phyloP scores from a whole-genome alignment of 106 monocot species.

The Chionographis japonica region DNA sequence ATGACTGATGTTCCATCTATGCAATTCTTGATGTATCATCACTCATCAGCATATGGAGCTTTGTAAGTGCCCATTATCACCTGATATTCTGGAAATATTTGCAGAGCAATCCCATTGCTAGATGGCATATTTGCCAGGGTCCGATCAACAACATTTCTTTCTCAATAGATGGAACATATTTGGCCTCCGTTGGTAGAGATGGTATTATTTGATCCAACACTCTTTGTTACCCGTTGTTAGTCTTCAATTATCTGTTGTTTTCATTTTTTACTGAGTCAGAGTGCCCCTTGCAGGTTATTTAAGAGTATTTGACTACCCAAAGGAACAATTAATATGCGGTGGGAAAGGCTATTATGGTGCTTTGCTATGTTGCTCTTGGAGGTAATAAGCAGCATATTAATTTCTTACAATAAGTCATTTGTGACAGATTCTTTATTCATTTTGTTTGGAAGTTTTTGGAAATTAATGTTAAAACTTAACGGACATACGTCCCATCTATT shows the following conservation, averaged over 20 bases:
- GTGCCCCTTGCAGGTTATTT: constrained; percentile 58
- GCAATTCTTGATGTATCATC: too few species aligned
- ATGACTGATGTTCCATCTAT: too few species aligned
- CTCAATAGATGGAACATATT: constrained; percentile 70
- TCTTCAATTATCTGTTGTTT: too few species aligned
- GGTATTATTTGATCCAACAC: constrained; percentile 36
- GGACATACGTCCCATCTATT: too few species aligned
- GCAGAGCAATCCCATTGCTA: constrained; percentile 86
- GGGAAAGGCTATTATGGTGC: constrained; percentile 98
- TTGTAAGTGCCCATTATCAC: too few species aligned
- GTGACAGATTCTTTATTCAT: too few species aligned
- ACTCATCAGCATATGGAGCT: too few species aligned
- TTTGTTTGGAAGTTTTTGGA: too few species aligned
- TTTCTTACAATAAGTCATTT: too few species aligned
- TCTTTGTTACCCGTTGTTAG: neutral
- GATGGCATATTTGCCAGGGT: constrained; percentile 98
- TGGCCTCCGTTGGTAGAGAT: constrained; percentile 92
- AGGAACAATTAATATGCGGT: constrained; percentile 82
- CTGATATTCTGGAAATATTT: constrained; percentile 2
- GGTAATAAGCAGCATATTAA: constrained; percentile 35
- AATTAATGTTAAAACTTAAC: too few species aligned
- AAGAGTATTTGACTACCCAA: constrained; percentile 89
- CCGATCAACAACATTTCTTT: constrained; percentile 90
- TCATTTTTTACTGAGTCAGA: constrained; percentile 1
- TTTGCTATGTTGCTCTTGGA: constrained; percentile 93